A percentile compares a stretch with the other conserved stretches of the same genome.
phyloP scores from a whole-genome alignment of 306 rosid species.

The Prosopis cineraria region DNA sequence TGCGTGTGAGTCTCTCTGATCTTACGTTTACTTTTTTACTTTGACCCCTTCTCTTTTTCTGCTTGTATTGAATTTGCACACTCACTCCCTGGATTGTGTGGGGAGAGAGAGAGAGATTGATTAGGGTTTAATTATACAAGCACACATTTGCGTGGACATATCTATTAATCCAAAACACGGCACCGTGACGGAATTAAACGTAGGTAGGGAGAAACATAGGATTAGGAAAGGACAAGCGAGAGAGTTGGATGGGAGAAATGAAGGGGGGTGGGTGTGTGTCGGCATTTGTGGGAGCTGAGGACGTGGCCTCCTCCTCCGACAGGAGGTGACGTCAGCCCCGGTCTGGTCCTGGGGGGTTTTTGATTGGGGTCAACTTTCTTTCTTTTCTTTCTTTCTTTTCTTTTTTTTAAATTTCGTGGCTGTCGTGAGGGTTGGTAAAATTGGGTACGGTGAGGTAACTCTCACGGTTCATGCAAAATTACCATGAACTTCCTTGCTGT shows the following conservation, averaged over 20 bases:
- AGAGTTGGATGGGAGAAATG: constrained; percentile 37
- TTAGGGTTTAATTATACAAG: too few relatives aligned
- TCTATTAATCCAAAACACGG: too few relatives aligned
- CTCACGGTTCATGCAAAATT: neutral
- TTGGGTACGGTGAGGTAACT: neutral
- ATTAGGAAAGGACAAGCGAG: constrained; percentile 29
- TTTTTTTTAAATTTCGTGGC: too few relatives aligned
- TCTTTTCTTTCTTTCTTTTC: too few relatives aligned
- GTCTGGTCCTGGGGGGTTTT: neutral
- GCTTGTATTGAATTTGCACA: neutral
- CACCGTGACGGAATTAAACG: neutral
- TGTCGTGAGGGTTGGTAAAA: neutral
- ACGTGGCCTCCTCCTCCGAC: constrained; percentile 51
- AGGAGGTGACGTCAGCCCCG: constrained; percentile 26
- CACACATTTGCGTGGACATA: too few relatives aligned
- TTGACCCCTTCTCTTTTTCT: neutral
- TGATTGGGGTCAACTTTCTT: neutral
- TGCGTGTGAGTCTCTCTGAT: neutral
- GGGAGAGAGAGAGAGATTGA: too few relatives aligned
- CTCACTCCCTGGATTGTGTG: too few relatives aligned
- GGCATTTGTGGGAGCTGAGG: constrained; percentile 56
- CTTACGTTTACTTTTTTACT: constrained; percentile 33
- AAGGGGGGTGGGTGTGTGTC: constrained; percentile 35
- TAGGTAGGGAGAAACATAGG: neutral
- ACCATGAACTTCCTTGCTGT: neutral